A percentile compares a stretch with the other conserved stretches of the same genome.
These are phyloP conservation scores for Pythium vanterpoolii DNA, from an alignment of 352 stramenopile species.

Conservation along the genomic window DNA sequence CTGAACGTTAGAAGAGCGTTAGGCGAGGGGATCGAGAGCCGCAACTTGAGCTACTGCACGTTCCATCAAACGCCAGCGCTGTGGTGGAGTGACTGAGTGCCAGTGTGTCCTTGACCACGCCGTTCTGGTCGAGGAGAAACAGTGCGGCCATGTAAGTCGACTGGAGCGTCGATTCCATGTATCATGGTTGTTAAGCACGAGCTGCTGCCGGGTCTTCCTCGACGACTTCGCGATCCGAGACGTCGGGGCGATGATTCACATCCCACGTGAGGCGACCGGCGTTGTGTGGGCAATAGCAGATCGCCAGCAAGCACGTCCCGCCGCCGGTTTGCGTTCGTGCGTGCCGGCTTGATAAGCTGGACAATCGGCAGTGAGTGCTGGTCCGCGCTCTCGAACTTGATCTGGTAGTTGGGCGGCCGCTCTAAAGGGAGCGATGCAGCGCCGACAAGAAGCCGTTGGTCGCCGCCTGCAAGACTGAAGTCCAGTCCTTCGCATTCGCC, in stretches of 20 bases:
- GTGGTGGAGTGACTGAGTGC: neutral
- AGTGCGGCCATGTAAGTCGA: neutral
- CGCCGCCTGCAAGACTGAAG: neutral
- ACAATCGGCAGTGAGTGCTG: neutral
- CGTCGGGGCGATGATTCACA: too few species aligned
- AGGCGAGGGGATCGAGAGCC: conserved; percentile 1
- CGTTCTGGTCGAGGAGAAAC: conserved; percentile 7
- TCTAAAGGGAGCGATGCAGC: neutral
- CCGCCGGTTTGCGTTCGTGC: neutral
- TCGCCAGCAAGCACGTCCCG: neutral
- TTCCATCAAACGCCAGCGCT: conserved; percentile 11
- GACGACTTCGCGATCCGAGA: too few species aligned
- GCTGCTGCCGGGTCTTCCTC: neutral
- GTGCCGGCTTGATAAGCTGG: neutral
- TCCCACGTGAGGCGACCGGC: neutral
- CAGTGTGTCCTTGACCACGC: neutral
- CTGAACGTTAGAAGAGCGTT: neutral
- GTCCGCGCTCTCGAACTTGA: neutral
- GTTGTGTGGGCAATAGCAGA: neutral
- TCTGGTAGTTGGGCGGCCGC: neutral
- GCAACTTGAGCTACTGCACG: neutral
- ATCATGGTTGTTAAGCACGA: conserved; percentile 8
- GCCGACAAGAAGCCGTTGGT: neutral
- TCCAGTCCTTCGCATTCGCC: neutral
- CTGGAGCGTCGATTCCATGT: conserved; percentile 11